Evolutionary conservation across 1,139 yeast species (phyloP), one percentile per base, ranked within the genome.

Genomic region (Magnusiomyces ingens): DNA sequence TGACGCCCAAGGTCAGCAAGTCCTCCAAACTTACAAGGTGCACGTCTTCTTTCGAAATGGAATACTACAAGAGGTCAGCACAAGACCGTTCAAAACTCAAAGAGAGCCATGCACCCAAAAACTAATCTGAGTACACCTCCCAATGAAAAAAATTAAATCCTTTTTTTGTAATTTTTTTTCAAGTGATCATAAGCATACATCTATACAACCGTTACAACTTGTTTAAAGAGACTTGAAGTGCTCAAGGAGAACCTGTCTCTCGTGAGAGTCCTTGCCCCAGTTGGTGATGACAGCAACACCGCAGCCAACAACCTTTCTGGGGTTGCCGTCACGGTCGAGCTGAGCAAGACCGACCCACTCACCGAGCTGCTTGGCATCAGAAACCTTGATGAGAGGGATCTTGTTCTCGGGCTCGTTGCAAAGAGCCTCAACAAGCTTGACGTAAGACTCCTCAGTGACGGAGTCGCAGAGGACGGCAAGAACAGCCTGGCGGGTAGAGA

Each of bases 321-420:
- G 97, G 84, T 91, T 90, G 80, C 99, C 99, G 73, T 93, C 99
- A 82, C 96, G 90, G 95, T 93, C 99, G 72, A 93, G 85, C 81
- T 90, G 93, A 82, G 97, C 94, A 70, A 93, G 84, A 85, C 99
- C 99, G 73, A 98, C 99, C 99, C 99, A 93, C 83, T 93, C 98
- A 84, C 99, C 99, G 75, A 93, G 86, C 82, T 89, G 89, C 86
- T 93, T 93, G 75, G 98, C 96, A 75, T 94, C 99, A 69, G 98
- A 89, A 69, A 93, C 98, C 87, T 93, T 93, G 85, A 94, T 87
- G 77, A 93, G 84, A 71, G 99, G 98, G 69, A 93, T 89, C 81
- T 89, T 89, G 78, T 85, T 84, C 75, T 89, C 95, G 74, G 95
- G 89, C 79, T 89, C 96, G 82, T 90, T 89, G 81, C 98, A 91